phyloP scores from a whole-genome alignment of 305 asterid genomes.

The Solanum hybrid region DNA sequence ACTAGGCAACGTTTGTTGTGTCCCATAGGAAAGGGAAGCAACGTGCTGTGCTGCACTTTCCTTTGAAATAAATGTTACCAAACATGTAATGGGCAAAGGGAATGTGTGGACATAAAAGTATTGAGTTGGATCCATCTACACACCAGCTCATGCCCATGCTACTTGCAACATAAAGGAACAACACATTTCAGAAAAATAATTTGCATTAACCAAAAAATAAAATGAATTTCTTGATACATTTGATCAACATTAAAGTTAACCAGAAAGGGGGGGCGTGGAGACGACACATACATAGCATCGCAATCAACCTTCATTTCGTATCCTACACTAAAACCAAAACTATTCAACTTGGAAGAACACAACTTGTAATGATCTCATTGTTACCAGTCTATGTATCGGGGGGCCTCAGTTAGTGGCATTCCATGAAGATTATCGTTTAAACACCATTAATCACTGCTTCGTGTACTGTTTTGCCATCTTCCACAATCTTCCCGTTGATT shows the following conservation, averaged over 20 bases:
- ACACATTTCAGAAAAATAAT: constrained; percentile 10
- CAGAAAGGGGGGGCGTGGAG: constrained; percentile 6
- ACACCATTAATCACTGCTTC: constrained; percentile 65
- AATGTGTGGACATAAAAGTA: constrained; percentile 5
- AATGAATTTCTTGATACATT: constrained; percentile 27
- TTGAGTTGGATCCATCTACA: neutral
- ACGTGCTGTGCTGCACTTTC: neutral
- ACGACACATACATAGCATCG: neutral
- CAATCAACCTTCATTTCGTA: constrained; percentile 12
- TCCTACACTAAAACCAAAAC: constrained; percentile 28
- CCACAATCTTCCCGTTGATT: constrained; percentile 81
- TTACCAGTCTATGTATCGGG: neutral
- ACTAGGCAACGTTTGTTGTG: neutral
- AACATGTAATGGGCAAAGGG: neutral
- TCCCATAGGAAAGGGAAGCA: neutral
- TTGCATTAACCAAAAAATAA: constrained; percentile 15
- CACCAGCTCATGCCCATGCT: constrained; percentile 4
- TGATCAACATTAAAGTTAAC: constrained; percentile 11
- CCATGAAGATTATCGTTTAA: constrained; percentile 14
- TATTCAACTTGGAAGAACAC: constrained; percentile 8
- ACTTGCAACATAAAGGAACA: constrained; percentile 3
- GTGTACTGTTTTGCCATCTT: constrained; percentile 58
- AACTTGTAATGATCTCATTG: neutral
- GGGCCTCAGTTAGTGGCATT: neutral
- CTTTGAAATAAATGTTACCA: neutral